These are phyloP conservation scores for Hyaloscypha bicolor DNA, from an alignment of 495 filamentous ascomycete species.

Conservation along the genomic window DNA sequence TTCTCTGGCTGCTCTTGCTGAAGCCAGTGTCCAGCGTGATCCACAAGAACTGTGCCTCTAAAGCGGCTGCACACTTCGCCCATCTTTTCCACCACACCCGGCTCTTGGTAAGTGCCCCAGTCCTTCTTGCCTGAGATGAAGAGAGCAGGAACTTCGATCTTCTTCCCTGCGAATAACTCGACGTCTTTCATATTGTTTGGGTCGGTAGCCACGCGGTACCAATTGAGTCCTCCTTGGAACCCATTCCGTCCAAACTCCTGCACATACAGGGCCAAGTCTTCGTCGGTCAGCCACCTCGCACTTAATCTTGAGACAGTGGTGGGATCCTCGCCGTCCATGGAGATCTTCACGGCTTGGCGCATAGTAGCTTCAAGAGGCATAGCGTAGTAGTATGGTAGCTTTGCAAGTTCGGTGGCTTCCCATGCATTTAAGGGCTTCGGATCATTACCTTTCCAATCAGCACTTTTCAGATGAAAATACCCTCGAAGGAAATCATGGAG, in stretches of 20 bases:
- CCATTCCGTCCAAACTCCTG: slow-evolving; percentile 64
- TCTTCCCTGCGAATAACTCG: slow-evolving; percentile 61
- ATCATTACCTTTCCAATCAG: slow-evolving; percentile 56
- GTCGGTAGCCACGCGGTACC: slow-evolving; percentile 64
- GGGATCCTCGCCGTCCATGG: slow-evolving; percentile 54
- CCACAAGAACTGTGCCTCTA: slow-evolving; percentile 50
- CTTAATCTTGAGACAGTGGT: slow-evolving; percentile 25
- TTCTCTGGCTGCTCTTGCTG: slow-evolving; percentile 65
- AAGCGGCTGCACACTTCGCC: slow-evolving; percentile 53
- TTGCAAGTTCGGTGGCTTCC: slow-evolving; percentile 55
- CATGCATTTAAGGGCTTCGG: slow-evolving; percentile 55
- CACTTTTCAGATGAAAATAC: slow-evolving; percentile 71
- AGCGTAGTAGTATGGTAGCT: slow-evolving; percentile 69
- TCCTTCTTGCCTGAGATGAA: slow-evolving; percentile 64
- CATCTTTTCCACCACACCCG: slow-evolving; percentile 63
- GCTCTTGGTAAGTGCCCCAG: slow-evolving; percentile 70
- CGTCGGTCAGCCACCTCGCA: slow-evolving; percentile 53
- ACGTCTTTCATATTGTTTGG: slow-evolving; percentile 51
- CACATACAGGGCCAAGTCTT: slow-evolving; percentile 62
- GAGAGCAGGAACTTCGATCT: slow-evolving; percentile 61
- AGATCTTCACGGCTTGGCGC: slow-evolving; percentile 52
- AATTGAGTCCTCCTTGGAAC: slow-evolving; percentile 71
- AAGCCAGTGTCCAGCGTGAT: slow-evolving; percentile 67
- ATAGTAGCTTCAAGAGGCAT: slow-evolving; percentile 62
- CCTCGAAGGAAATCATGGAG: slow-evolving; percentile 62